These are phyloP conservation scores for Babjeviella inositovora DNA, from an alignment of 805 yeast species.

Conservation along the genomic window DNA sequence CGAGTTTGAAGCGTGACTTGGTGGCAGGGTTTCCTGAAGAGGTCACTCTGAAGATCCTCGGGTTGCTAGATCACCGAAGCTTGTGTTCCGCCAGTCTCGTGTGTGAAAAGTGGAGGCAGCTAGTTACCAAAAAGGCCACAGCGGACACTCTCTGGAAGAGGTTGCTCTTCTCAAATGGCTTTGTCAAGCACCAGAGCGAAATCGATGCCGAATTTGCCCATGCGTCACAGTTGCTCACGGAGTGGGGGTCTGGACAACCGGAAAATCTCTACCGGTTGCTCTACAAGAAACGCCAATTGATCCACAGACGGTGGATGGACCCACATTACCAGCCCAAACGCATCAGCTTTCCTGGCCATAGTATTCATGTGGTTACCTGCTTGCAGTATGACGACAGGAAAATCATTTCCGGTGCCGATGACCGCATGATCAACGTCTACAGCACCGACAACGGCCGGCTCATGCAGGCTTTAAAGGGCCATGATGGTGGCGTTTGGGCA, in stretches of 20 bases:
- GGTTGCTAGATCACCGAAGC: slow-evolving; percentile 45
- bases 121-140: slow-evolving; percentile 47
- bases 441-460: slow-evolving; percentile 59
- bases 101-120: slow-evolving; percentile 49
- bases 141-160: slow-evolving; percentile 58
- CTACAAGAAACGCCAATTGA: slow-evolving; percentile 41
- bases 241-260: not conserved
- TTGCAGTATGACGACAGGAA: slow-evolving; percentile 83
- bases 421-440: slow-evolving; percentile 65
- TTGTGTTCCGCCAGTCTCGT: slow-evolving; percentile 48
- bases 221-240: slow-evolving; percentile 8
- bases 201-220: slow-evolving; percentile 20
- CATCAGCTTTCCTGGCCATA: slow-evolving; percentile 53
- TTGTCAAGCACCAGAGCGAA: slow-evolving; percentile 26
- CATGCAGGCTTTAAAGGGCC: slow-evolving; percentile 56
- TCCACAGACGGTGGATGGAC: slow-evolving; percentile 68
- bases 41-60: slow-evolving; percentile 46
- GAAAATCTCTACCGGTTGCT: slow-evolving; percentile 26
- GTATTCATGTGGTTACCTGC: slow-evolving; percentile 82
- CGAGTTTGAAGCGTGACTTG: slow-evolving; percentile 58
- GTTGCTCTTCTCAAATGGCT: slow-evolving; percentile 43
- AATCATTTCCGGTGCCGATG: slow-evolving; percentile 89
- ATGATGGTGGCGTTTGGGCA: slow-evolving; percentile 99
- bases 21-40: slow-evolving; percentile 61
- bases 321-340: slow-evolving; percentile 53